phyloP scores from a whole-genome alignment of 192 early-diverging fungal genomes.

The Coemansia asiatica region DNA sequence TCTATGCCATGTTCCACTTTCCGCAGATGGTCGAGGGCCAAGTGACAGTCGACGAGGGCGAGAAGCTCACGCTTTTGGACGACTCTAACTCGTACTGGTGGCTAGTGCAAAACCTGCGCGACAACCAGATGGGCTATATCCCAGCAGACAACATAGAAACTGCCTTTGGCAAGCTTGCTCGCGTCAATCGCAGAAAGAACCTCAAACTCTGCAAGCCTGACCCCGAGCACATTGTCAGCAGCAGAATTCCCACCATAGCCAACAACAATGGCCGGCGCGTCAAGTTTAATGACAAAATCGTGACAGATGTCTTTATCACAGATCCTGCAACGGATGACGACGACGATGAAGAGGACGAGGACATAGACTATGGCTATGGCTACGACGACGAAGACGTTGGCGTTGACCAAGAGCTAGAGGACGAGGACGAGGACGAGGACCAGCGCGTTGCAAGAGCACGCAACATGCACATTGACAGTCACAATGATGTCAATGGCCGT shows the following conservation, averaged over 20 bases:
- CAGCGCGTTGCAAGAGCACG: neutral
- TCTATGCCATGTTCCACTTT: slow-evolving; percentile 76
- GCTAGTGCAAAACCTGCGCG: slow-evolving; percentile 61
- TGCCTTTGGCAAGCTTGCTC: slow-evolving; percentile 64
- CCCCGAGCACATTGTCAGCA: slow-evolving; percentile 38
- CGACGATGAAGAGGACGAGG: slow-evolving; percentile 39
- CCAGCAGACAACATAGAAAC: slow-evolving; percentile 73
- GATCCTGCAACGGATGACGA: slow-evolving; percentile 32
- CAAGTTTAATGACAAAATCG: slow-evolving; percentile 38
- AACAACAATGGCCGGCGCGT: slow-evolving; percentile 30
- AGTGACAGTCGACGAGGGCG: slow-evolving; percentile 68
- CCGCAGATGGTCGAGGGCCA: slow-evolving; percentile 77
- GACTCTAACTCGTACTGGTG: slow-evolving; percentile 80
- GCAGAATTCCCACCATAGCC: slow-evolving; percentile 22
- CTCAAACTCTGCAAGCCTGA: slow-evolving; percentile 54
- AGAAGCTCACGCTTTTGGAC: slow-evolving; percentile 71
- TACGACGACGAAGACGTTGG: slow-evolving; percentile 36
- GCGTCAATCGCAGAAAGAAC: slow-evolving; percentile 67
- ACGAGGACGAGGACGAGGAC: slow-evolving; percentile 14
- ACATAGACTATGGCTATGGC: neutral
- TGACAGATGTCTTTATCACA: slow-evolving; percentile 43
- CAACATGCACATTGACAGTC: neutral
- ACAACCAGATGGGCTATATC: slow-evolving; percentile 71
- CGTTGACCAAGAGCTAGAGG: slow-evolving; percentile 23
- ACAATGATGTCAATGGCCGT: slow-evolving; percentile 15